Base-by-base conservation (phyloP, 176 grass and related monocot species). In the Guadua angustifolia region DNA sequence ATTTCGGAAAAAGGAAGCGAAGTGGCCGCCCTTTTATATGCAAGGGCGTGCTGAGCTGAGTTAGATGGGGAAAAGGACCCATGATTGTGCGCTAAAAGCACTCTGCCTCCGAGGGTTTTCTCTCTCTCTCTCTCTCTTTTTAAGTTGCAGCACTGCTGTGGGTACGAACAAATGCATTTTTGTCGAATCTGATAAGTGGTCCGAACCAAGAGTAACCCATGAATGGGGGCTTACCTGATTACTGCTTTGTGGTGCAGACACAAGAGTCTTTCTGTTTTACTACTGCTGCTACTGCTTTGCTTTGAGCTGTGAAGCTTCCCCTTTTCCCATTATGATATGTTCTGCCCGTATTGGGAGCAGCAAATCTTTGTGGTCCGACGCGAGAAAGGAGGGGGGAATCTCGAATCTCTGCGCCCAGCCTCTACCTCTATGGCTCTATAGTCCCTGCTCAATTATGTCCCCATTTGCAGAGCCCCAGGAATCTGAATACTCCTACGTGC, bases 391-490 rank as follows among this genome's bases (percentile, higher is more conserved):
- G 43, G 19, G 26, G 12, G 61, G 87, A 79, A 84, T 87, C 84
- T 83, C 66, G 88, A 79, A 90, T 80, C 84, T 80, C 75, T 50
- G 43, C 49, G 29, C 18, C 4, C 9, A 78, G 58, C 32, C 44
- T 51, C 70, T 39, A 11, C 17, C 49, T 58, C 69, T 58, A 29
- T 29, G 29, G 29, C 29, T 29, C 29, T 29, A 29, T 29, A 80
- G 72, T 62, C 59, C 69, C 2, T 7, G 52, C 79, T 80, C 84
- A 90, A 87, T 90, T 39, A 84, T 87, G 1, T 7, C 6, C 24
- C 75, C 69, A 90, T 50, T 82, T 82, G 88, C 57, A 66, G 80
- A 19, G 32, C 83, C 78, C 38, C 25, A 60, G 80, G 80, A 87
- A 84, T 87, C 84, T 8, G 60, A 79, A 82, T 49, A 19, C 52